Base-by-base conservation (phyloP, 1,284 basidiomycete genomes). In the Ustilago shanxiensis region DNA sequence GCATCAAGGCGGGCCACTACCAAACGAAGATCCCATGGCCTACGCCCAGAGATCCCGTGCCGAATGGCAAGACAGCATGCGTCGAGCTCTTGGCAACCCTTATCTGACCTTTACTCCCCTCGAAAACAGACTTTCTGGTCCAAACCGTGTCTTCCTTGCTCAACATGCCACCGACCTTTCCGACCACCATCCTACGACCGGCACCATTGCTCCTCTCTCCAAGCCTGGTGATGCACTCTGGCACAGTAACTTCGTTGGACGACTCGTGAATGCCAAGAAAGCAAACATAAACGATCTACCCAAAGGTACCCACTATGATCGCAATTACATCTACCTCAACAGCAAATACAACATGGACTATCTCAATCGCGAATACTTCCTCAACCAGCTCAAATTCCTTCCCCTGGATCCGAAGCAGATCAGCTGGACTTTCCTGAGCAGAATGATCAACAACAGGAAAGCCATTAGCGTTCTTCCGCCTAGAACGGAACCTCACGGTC, bases 361-460 rank as follows among this genome's bases (percentile, higher is more conserved):
- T 7, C 16, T 64, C 33, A 65, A 65, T 20, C 7, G 28, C 6
- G 13, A 52, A 7, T 70, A 70, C 54, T 70, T 70, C 16, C 6
- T 37, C 1, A 49, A 49, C 28, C n/a, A 20, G 0, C 24, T 69
- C 9, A 24, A 9, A 1, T 64, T 59, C 22, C 35, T 69, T 1
- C 60, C 60, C 6, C 28, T 69, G 24, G 11, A 33, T 26, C 9
- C 24, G 16, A 14, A 60, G 0, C 22, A 22, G 6, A 28, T 69
- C 0, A 14, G 3, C 2, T 54, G 56, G 56, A 6, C 0, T 0
- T 4, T 11, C 0, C 8, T 69, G 41, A 60, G 45, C 47, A 35
- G 22, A 3, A 55, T 55, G 10, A 9, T 53, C 51, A 20, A 14
- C 6, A 6, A 13, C 28, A 3, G n/a, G 22, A n/a, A 22, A 2